Conservation (phyloP, 2,329 filamentous ascomycete species). For the Sporothrix brunneoviolacea region DNA sequence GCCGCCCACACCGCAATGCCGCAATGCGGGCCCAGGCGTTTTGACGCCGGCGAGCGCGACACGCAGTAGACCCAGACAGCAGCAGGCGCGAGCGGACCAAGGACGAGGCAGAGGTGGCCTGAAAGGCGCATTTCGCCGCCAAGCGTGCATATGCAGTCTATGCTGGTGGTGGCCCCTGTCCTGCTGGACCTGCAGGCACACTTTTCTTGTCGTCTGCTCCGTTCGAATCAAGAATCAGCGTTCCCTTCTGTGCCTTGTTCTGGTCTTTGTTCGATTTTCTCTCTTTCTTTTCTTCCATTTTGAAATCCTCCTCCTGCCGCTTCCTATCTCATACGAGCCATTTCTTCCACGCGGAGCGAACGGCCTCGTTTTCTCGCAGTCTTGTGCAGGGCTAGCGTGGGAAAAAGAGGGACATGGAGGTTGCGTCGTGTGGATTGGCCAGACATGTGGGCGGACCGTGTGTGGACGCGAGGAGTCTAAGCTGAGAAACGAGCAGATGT, state of each 20-base stretch:
- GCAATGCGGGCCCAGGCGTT: no score
- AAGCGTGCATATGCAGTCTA: slow-evolving; percentile 10
- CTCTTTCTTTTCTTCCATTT: not conserved
- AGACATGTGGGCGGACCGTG: not conserved
- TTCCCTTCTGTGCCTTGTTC: not conserved
- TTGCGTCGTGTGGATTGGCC: not conserved
- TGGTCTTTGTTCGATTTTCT: not conserved
- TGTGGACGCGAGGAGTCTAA: not conserved
- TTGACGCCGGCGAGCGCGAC: not conserved
- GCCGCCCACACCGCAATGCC: no score
- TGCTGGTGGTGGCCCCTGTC: slow-evolving; percentile 6
- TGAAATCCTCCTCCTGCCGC: no score
- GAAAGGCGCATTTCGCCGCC: not conserved
- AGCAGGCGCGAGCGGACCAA: no score
- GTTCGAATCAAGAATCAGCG: not conserved
- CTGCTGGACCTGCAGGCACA: slow-evolving; percentile 13
- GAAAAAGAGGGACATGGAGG: not conserved
- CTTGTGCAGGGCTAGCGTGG: slow-evolving; percentile 4
- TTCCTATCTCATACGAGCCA: slow-evolving; percentile 1
- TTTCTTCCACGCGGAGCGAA: not conserved
- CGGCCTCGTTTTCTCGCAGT: not conserved
- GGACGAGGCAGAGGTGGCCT: not conserved
- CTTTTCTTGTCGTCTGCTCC: slow-evolving; percentile 4
- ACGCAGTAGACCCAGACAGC: not conserved
- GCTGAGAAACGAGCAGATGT: no score